Evolutionary conservation across 2,329 filamentous ascomycete species (phyloP).

Genomic region (Botryotinia narcissicola): DNA sequence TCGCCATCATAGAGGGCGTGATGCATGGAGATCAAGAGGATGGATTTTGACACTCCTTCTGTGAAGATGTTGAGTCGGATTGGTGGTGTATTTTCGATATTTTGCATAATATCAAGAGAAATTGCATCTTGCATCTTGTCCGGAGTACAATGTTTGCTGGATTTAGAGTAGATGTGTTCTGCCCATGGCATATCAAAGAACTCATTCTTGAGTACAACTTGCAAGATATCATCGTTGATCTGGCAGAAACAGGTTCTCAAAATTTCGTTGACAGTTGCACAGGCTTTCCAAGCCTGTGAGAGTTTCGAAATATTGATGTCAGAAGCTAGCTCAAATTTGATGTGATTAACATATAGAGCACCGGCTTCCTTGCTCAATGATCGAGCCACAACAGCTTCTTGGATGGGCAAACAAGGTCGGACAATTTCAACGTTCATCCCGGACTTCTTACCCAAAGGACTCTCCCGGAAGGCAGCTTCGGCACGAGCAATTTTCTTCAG

Average conservation of each 20-base stretch:
- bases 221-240: conserved; percentile 5
- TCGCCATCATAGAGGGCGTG: conserved; percentile 51
- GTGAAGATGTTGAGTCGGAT: conserved; percentile 3
- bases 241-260: conserved; percentile 22
- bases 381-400: conserved; percentile 42
- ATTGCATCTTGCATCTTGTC: conserved; percentile 1
- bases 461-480: not conserved
- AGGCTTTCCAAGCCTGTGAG: conserved; percentile 19
- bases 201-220: conserved; percentile 1
- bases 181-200: conserved; percentile 1
- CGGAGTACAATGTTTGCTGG: not conserved
- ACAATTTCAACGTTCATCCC: not conserved
- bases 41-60: not conserved
- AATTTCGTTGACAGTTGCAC: conserved; percentile 8
- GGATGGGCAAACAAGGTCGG: conserved; percentile 39
- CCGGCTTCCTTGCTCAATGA: conserved; percentile 35
- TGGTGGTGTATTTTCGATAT: not conserved
- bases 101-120: not conserved
- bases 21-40: conserved; percentile 12
- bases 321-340: conserved; percentile 24
- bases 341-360: conserved; percentile 38
- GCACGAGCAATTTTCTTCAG: not conserved
- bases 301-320: conserved; percentile 28
- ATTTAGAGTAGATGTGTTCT: not conserved
- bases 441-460: not conserved